These are phyloP conservation scores for Nigrograna mackinnonii DNA, from an alignment of 2,329 filamentous ascomycete species.

Conservation along the genomic window DNA sequence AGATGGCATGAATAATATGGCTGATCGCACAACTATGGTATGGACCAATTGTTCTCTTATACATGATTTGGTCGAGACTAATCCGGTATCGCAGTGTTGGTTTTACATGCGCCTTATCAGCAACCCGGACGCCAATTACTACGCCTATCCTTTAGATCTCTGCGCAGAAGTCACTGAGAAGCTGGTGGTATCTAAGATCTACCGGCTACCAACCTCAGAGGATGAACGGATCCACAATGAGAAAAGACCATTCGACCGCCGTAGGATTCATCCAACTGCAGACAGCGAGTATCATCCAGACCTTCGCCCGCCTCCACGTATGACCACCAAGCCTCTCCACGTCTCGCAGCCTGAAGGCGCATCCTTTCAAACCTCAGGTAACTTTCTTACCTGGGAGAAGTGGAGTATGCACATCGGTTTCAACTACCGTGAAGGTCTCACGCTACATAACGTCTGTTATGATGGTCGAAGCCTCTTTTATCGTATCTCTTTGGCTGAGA, in stretches of 20 bases:
- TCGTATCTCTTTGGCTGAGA: constrained; percentile 30
- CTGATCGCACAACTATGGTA: constrained; percentile 50
- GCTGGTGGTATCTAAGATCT: constrained; percentile 55
- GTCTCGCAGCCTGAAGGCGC: constrained; percentile 27
- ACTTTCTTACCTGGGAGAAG: constrained; percentile 45
- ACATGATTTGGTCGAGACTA: not conserved
- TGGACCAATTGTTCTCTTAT: not conserved
- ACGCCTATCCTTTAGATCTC: constrained; percentile 61
- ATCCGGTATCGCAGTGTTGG: constrained; percentile 33
- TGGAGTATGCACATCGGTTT: constrained; percentile 49
- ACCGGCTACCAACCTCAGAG: constrained; percentile 49
- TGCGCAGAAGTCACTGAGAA: constrained; percentile 56
- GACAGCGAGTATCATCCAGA: constrained; percentile 28
- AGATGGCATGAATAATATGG: constrained; percentile 58
- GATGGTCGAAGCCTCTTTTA: constrained; percentile 46
- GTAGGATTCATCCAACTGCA: constrained; percentile 40
- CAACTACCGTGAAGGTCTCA: constrained; percentile 50
- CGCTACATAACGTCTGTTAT: constrained; percentile 46
- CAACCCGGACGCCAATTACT: constrained; percentile 58
- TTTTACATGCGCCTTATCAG: constrained; percentile 42
- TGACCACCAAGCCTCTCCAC: constrained; percentile 21
- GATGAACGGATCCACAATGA: constrained; percentile 43
- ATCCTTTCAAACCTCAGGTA: constrained; percentile 22
- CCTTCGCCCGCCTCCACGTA: constrained; percentile 11
- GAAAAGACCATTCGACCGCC: constrained; percentile 43